A percentile compares a stretch with the other conserved stretches of the same genome.
Evolutionary conservation across 345 rosid genomes (phyloP).

Genomic region (Brassica juncea): DNA sequence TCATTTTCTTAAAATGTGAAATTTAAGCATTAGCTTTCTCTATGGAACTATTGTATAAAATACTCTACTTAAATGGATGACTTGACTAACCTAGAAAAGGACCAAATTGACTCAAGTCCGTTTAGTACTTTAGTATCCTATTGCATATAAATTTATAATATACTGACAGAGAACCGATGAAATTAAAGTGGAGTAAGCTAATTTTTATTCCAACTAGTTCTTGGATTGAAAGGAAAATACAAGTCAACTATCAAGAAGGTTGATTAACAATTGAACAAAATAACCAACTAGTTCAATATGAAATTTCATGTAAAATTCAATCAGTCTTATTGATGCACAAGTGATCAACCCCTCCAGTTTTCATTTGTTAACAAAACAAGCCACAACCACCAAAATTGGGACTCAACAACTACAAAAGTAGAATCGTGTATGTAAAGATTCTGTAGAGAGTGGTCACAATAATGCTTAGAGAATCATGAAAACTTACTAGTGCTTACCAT

Average conservation of each 20-base stretch:
- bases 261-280: background rate
- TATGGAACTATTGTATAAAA: background rate
- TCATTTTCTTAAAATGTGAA: background rate
- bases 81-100: constrained; percentile 22
- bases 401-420: background rate
- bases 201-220: constrained; percentile 25
- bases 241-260: constrained; percentile 15
- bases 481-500: background rate
- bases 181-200: background rate
- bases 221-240: constrained; percentile 27
- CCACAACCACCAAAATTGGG: background rate
- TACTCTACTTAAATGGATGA: background rate
- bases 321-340: background rate
- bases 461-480: constrained; percentile 5
- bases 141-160: constrained; percentile 11
- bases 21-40: background rate
- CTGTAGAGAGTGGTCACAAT: background rate
- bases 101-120: constrained; percentile 22
- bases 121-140: constrained; percentile 26
- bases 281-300: constrained; percentile 24
- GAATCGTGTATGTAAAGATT: background rate
- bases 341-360: constrained; percentile 12
- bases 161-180: background rate
- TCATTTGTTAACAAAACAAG: constrained; percentile 12
- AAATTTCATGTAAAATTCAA: constrained; percentile 1